Evolutionary conservation across 768 basidiomycete genomes (phyloP), one percentile per base, ranked within the genome.

Genomic region (Lentinula sp.): DNA sequence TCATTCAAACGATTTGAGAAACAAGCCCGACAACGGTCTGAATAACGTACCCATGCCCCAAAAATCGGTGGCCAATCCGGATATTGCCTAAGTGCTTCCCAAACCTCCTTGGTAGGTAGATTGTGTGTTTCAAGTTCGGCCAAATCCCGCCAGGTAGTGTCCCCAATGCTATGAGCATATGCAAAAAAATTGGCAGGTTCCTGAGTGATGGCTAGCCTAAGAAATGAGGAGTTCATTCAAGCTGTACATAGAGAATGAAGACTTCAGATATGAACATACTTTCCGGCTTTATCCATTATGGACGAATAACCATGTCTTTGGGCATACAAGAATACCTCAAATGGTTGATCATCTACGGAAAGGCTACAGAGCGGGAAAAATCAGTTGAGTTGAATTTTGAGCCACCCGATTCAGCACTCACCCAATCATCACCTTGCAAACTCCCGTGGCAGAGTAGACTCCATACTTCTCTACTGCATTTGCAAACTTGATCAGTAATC

Each of bases 381-480:
- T 8, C 13, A 16, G 39, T 23, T 18, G 15, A 18, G 9, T 28
- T 8, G 11, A 16, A 11, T 11, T 21, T 52, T 0, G 15, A 9
- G 0, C 6, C 16, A 45, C 5, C 32, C 15, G 23, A 37, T 8
- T 34, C 28, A 37, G 13, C 6, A 45, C 61, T 35, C 39, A 60
- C 59, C 28, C 48, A 39, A 62, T 57, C 23, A 57, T 42, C 32
- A 46, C n/a, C 32, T 56, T 45, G 15, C 40, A 45, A 11, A 54
- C 40, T n/a, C 42, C 37, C 21, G 51, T 62, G 1, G 61, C 61
- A 31, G 28, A 23, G 39, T 48, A 62, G 13, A 62, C 16, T 11
- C 18, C 23, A 51, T 62, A 62, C 42, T 62, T 62, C 46, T 62
- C 61, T 16, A 39, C 61, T 15, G 61, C 61, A 18, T 62, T 52